Base-by-base conservation (phyloP, 2,329 filamentous ascomycete genomes). In the Decorospora gaudefroyi region DNA sequence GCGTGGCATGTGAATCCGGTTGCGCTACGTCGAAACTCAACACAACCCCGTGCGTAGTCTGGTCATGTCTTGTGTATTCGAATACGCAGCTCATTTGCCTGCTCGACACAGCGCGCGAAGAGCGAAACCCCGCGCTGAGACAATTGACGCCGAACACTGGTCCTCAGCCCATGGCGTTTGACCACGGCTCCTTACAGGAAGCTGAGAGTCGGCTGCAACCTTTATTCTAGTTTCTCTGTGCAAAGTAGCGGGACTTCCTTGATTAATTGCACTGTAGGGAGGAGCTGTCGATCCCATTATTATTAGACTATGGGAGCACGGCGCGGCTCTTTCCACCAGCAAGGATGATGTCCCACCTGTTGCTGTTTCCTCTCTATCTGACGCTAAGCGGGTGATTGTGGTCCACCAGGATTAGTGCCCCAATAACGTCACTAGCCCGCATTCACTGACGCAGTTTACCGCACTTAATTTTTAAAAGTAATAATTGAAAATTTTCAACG, bases 1-100 rank as follows among this genome's bases (percentile, higher is more conserved):
- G 38, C 28, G 45, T 53, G 48, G 49, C 59, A 60, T 57, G 55
- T 62, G 59, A 60, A 60, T 47, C 50, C 49, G 46, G 48, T 50
- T 50, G 46, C 49, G 43, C 42, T 44, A 39, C 44, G 30, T 42
- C 40, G 51, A 41, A 49, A 49, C 22, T 40, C 46, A 27, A 27
- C 28, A 15, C 27, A 22, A 42, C 43, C 32, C 33, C 43, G 43
- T 46, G 43, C 38, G 19, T 36, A n/a, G 17, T 42, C 26, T 42
- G 29, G 21, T 18, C 32, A 36, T 42, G 43, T 28, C 26, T 27
- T 32, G 11, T 19, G 17, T 27, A 11, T 15, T n/a, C 21, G 22
- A 21, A 41, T 27, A 27, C n/a, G 26, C 12, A 12, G 12, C 13
- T 29, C 19, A 23, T 25, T 22, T 6, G 18, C 9, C 21, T 12